phyloP scores from a whole-genome alignment of 768 basidiomycete species.

The Udeniomyces megalosporus region DNA sequence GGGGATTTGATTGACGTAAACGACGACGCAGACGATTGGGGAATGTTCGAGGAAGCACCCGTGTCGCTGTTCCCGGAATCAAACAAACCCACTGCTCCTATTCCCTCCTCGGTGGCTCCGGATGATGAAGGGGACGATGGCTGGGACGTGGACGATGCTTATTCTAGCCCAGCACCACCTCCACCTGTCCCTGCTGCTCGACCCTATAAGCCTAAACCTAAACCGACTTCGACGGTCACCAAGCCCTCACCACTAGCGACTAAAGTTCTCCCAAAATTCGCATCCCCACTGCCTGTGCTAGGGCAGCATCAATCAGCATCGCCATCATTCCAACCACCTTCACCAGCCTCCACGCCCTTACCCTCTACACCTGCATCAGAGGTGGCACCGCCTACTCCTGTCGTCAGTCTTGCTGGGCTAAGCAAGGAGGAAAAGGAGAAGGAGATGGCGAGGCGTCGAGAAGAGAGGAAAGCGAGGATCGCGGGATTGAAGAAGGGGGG shows the following conservation, averaged over 20 bases:
- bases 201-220: conserved; percentile 20
- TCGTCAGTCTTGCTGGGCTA: conserved; percentile 38
- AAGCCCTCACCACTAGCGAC: too few species aligned
- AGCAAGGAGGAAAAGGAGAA: conserved; percentile 82
- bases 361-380: background rate
- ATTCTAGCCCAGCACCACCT: background rate
- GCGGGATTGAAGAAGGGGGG: conserved; percentile 30
- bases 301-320: too few species aligned
- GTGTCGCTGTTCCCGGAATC: conserved; percentile 23
- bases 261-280: too few species aligned
- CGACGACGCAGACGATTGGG: conserved; percentile 89
- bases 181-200: background rate
- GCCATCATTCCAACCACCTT: too few species aligned
- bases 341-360: background rate
- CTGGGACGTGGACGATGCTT: conserved; percentile 12
- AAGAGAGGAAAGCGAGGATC: conserved; percentile 67
- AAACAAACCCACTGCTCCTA: conserved; percentile 17
- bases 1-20: conserved; percentile 82
- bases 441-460: conserved; percentile 81
- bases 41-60: conserved; percentile 35
- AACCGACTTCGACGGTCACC: conserved; percentile 21
- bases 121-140: conserved; percentile 13
- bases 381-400: conserved; percentile 16
- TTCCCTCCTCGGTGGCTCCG: conserved; percentile 21
- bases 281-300: too few species aligned